phyloP scores from a whole-genome alignment of 805 yeast species.

The Sugiyamaella boreocaroliniensis region DNA sequence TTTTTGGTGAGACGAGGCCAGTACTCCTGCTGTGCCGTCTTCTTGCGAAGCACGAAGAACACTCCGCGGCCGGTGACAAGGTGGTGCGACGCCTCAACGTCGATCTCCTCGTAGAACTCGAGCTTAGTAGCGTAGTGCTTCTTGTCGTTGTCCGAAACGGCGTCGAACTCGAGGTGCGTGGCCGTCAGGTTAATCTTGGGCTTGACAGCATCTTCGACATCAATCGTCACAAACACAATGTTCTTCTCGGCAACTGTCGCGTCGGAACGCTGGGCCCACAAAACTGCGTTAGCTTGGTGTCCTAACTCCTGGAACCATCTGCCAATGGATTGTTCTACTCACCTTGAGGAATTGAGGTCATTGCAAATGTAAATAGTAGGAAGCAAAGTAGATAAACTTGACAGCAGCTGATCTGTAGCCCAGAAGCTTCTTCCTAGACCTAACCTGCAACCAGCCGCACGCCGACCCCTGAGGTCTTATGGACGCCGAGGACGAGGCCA shows the following conservation, averaged over 20 bases:
- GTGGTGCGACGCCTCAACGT: conserved; percentile 53
- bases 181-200: conserved; percentile 57
- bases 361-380: neutral
- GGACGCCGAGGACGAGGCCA: neutral
- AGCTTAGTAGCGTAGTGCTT: conserved; percentile 54
- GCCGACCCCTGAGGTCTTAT: neutral
- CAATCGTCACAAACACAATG: conserved; percentile 64
- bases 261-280: conserved; percentile 96
- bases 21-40: conserved; percentile 59
- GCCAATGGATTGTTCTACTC: neutral
- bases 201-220: conserved; percentile 60
- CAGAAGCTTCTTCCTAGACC: neutral
- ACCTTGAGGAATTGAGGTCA: conserved; percentile 4
- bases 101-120: conserved; percentile 72
- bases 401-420: neutral
- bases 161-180: conserved; percentile 47
- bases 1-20: conserved; percentile 94
- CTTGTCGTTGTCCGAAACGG: conserved; percentile 39
- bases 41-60: conserved; percentile 62
- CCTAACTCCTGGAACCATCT: neutral
- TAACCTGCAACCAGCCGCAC: neutral
- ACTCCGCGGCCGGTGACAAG: conserved; percentile 58
- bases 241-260: conserved; percentile 68
- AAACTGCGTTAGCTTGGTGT: conserved; percentile 17
- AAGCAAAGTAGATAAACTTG: neutral